Base-by-base conservation (phyloP, 2,329 filamentous ascomycete genomes). In the Cordyceps tenuipes region DNA sequence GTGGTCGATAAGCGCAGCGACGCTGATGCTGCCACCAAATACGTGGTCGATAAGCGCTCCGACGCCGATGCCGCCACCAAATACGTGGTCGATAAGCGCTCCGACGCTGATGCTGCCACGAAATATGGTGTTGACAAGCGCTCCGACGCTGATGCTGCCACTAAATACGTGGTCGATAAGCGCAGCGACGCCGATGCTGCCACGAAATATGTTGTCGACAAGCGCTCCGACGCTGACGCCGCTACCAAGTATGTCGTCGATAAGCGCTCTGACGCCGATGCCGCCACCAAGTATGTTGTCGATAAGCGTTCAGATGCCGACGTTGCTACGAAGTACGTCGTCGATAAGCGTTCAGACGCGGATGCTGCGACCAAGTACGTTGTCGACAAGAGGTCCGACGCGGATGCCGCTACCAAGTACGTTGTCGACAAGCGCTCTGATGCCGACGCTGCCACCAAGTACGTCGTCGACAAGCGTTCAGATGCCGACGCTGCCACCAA, bases 171-270 rank as follows among this genome's bases (percentile, higher is more conserved):
- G 0, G 56, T 50, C 0, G 48, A 57, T 2, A 57, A 59, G 47
- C 31, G 56, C 8, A 52, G 47, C 0, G 56, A 59, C 1, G 56
- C 39, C 1, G 49, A 51, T 23, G 49, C 49, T 12, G 52, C 51
- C 1, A 55, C 52, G 7, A 15, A 6, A 5, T 55, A 55, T 19
- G 47, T 50, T 0, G 56, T 50, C 0, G 48, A 57, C 2, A 57
- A 59, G 47, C 44, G 56, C 15, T 59, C 56, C 0, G 56, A 59
- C 1, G 56, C 39, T 15, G 57, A 59, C 34, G 57, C 47, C 1
- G 57, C 57, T 5, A 59, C 57, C 8, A 9, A 17, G 5, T 59
- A 59, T 3, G 56, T 59, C 19, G 56, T 57, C 15, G 56, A 59
- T 39, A 59, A 57, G 31, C 26, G 48, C 1, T 50, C 46, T 0